Evolutionary conservation across 352 stramenopile genomes (phyloP), one percentile per base, ranked within the genome.

Genomic region (Globisporangium rhizosaccharum): DNA sequence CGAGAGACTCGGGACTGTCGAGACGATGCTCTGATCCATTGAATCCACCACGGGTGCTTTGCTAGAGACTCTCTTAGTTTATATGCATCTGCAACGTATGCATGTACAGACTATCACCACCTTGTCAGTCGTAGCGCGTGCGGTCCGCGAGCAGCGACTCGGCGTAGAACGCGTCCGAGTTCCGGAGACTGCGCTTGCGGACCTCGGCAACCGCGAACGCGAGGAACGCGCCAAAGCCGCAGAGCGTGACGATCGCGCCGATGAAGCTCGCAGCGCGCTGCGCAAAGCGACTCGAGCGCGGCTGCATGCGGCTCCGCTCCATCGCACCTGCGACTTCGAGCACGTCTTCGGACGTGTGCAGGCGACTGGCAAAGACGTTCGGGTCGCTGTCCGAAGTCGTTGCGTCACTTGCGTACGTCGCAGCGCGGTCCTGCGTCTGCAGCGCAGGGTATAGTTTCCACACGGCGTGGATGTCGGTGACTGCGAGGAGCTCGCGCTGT

Each of bases 381-480:
- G 41, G 45, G 28, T 36, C 46, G 9, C 41, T 48, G 41, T 47
- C 26, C 26, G 41, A 45, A 23, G 65, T 51, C 20, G 54, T 59
- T 52, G 66, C 52, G 3, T 50, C 65, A 10, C 57, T 83, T 15
- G 66, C 51, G 53, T 76, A 76, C 18, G 65, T 60, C 55, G 73
- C 69, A 36, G 77, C 66, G 25, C 48, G 59, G 26, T 64, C 47
- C n/a, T 79, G 63, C n/a, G 63, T 49, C 47, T 82, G 81, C 17
- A 93, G 70, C 23, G 50, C 53, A 41, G 85, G 84, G 59, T 94
- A 92, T 10, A 94, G 58, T 2, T 60, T 61, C 82, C 81, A 91
- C 17, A 92, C 77, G 7, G 79, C 79, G 56, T 91, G 79, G 62
- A 92, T 83, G 51, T 92, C 85, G 20, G 73, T 83, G 11, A 79